Evolutionary conservation across 805 yeast genomes (phyloP), one percentile per base, ranked within the genome.

Genomic region (Ogataea paradorogensis): DNA sequence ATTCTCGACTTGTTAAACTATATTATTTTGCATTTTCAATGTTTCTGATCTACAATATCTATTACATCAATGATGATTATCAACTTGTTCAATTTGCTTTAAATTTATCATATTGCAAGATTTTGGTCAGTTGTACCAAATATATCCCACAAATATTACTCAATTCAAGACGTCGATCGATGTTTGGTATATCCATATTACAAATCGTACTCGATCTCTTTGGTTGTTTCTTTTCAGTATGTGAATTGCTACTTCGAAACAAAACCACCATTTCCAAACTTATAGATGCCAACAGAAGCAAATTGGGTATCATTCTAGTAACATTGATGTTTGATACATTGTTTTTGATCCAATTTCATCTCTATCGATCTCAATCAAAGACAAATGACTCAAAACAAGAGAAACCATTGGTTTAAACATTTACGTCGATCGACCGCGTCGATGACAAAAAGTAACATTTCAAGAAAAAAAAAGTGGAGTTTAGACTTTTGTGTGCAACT

Each of bases 381-480:
- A 32, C 30, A 4, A 29, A 15, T 16, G 20, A 18, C 7, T 7
- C 25, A 23, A 9, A 23, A 23, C 25, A 23, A 11, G 30, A 36
- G 36, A 20, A 21, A 5, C 9, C 13, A 15, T 13, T 11, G 7
- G 11, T 18, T 9, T n/a, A 22, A 15, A 7, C 1, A 3, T 13
- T 25, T 37, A 43, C 39, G 43, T 41, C 45, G 44, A 30, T 75
- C 86, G 16, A 73, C 70, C 13, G 87, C 87, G 42, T 73, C 72
- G 3, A 80, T 71, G 27, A 76, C 55, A 52, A 81, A 87, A 54
- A 72, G 74, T 1, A 80, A 80, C 3, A 31, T 6, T 16, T 5
- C 3, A 11, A 13, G 9, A 5, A 15, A 44, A 69, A 70, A 0
- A 80, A 80, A 45, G 52, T 82, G 82, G 60, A 81, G 78, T 55